Evolutionary conservation across 2,329 filamentous ascomycete genomes (phyloP).

Genomic region (Talaromyces marneffei): DNA sequence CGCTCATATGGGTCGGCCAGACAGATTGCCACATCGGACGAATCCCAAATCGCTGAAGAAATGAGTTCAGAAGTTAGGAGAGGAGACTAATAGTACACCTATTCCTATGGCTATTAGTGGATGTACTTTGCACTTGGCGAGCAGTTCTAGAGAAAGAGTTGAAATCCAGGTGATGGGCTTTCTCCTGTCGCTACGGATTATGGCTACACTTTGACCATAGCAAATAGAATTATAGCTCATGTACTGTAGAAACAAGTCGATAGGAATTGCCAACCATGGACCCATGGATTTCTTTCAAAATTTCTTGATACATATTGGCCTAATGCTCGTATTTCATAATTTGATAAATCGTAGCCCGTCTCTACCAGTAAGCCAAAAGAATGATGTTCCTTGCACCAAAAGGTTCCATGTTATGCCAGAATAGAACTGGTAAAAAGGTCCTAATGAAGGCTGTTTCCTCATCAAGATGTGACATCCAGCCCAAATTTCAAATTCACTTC

Average conservation of each 20-base stretch:
- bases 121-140: background rate
- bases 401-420: background rate
- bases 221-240: too few species aligned
- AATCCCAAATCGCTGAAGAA: background rate
- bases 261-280: too few species aligned
- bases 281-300: too few species aligned
- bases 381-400: background rate
- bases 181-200: too few species aligned
- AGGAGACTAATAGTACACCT: background rate
- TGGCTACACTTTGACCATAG: too few species aligned
- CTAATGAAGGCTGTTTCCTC: background rate
- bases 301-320: too few species aligned
- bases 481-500: background rate
- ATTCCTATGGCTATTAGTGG: background rate
- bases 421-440: too few species aligned
- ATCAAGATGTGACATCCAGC: background rate
- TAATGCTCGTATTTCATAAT: too few species aligned
- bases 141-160: too few species aligned
- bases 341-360: too few species aligned
- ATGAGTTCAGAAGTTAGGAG: background rate
- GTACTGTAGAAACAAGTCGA: too few species aligned
- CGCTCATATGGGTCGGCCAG: too few species aligned
- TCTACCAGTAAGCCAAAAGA: background rate
- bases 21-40: background rate
- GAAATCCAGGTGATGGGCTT: background rate